Base-by-base conservation (phyloP, 192 early-diverging fungal genomes). In the Pilaira anomala region DNA sequence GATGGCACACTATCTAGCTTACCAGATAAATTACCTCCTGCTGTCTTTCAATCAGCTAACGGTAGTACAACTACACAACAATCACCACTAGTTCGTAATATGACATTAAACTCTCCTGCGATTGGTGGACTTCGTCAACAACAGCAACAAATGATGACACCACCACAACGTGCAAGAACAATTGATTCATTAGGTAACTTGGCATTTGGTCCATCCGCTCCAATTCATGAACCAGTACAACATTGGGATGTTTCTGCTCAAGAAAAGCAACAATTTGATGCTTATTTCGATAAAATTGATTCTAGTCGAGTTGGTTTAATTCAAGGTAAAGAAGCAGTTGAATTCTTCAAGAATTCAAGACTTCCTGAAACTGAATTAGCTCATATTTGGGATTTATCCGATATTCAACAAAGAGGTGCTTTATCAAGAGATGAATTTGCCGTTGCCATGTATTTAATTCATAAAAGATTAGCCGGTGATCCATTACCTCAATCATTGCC, bases 361-460 rank as follows among this genome's bases (percentile, higher is more conserved):
- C 55, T 76, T 19, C 65, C 67, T 8, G 74, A 76, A 41, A 22
- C 22, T n/a, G 69, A 76, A 7, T 48, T 76, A 42, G 74, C 74
- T 25, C 60, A 67, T 24, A 68, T 76, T 6, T 76, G 78, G 87
- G 88, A 91, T 45, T 77, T 93, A 51, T 78, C 88, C 0, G 87
- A 90, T 63, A 84, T 79, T 30, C 77, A 73, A 16, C 80, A 81
- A 62, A 74, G 76, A 48, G 88, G 89, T 1, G 73, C 69, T 29
- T 76, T 92, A 14, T 80, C 75, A 30, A 73, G 79, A 36, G 85
- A 92, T 26, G 86, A 91, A 72, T 93, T 92, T 75, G 85, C 87
- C 1, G 86, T 93, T 11, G 87, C 90, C 3, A 89, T 93, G 89
- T 77, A 90, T 54, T 69, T 93, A 18, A 92, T 91, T 56, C 82